A percentile compares a stretch with the other conserved stretches of the same genome.
phyloP scores from a whole-genome alignment of 1,139 yeast species.

The Lodderomyces margitis region DNA sequence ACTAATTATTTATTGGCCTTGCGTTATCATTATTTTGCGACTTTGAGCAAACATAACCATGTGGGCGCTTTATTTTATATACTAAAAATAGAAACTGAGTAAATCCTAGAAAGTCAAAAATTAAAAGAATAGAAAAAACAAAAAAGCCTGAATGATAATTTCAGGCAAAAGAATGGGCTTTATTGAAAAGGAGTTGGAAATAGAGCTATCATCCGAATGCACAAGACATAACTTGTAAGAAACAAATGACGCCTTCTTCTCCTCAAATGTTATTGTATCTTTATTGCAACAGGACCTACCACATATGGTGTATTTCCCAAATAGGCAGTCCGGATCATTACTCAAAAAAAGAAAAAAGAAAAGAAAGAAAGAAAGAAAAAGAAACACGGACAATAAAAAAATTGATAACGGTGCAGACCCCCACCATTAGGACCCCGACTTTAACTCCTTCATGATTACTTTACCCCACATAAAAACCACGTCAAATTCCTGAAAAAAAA shows the following conservation, averaged over 20 bases:
- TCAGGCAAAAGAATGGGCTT: no score
- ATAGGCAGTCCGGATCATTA: constrained; percentile 1
- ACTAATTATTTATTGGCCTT: no score
- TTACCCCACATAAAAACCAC: not conserved
- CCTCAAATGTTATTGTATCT: not conserved
- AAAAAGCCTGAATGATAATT: no score
- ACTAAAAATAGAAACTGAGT: not conserved
- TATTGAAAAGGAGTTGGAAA: not conserved
- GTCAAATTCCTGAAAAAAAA: not conserved
- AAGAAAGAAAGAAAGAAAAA: not conserved
- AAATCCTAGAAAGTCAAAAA: not conserved
- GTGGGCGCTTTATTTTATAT: not conserved
- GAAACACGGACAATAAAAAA: not conserved
- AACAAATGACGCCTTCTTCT: not conserved
- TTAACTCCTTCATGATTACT: no score
- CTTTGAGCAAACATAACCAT: not conserved
- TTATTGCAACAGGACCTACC: not conserved
- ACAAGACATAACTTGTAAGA: no score
- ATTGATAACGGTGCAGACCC: no score
- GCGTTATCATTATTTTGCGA: no score
- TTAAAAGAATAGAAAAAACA: not conserved
- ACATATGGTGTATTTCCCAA: not conserved
- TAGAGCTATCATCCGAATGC: not conserved
- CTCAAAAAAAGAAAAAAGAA: not conserved
- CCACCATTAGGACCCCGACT: no score